Conservation (phyloP, 805 yeast genomes). For the Komagataella ulmi region DNA sequence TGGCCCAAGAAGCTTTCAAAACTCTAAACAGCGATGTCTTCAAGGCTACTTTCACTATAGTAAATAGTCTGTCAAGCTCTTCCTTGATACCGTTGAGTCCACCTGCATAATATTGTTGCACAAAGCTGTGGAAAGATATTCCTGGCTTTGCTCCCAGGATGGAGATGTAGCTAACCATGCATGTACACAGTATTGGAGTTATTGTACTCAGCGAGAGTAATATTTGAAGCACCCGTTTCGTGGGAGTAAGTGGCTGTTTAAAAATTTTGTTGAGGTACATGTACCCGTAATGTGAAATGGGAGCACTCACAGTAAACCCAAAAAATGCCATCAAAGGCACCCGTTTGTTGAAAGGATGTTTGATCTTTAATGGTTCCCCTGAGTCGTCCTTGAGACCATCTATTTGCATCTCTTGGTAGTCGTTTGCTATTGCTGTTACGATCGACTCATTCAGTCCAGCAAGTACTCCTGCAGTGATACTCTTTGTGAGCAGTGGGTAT, state of each 20-base stretch:
- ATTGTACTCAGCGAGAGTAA: constrained; percentile 36
- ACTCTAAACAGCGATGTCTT: constrained; percentile 29
- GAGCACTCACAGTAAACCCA: constrained; percentile 41
- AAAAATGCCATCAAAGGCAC: constrained; percentile 41
- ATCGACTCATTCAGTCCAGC: constrained; percentile 44
- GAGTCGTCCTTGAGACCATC: neutral
- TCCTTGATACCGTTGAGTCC: constrained; percentile 6
- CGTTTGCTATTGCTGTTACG: constrained; percentile 37
- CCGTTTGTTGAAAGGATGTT: constrained; percentile 28
- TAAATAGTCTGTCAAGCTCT: constrained; percentile 5
- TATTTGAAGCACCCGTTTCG: constrained; percentile 33
- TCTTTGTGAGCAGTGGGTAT: constrained; percentile 47
- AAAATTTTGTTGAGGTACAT: constrained; percentile 28
- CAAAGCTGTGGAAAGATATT: constrained; percentile 14
- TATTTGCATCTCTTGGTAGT: constrained; percentile 15
- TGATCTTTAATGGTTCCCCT: constrained; percentile 10
- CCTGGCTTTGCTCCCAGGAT: constrained; percentile 17
- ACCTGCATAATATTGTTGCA: constrained; percentile 1
- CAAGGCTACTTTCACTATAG: constrained; percentile 19
- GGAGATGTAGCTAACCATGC: constrained; percentile 39
- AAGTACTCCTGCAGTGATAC: constrained; percentile 41
- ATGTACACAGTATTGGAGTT: constrained; percentile 36
- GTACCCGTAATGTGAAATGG: constrained; percentile 43
- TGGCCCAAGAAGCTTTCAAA: constrained; percentile 37
- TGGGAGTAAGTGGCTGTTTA: constrained; percentile 25